Evolutionary conservation across 2,329 filamentous ascomycete genomes (phyloP), one percentile per base, ranked within the genome.

Genomic region (Orbilia ellipsospora): DNA sequence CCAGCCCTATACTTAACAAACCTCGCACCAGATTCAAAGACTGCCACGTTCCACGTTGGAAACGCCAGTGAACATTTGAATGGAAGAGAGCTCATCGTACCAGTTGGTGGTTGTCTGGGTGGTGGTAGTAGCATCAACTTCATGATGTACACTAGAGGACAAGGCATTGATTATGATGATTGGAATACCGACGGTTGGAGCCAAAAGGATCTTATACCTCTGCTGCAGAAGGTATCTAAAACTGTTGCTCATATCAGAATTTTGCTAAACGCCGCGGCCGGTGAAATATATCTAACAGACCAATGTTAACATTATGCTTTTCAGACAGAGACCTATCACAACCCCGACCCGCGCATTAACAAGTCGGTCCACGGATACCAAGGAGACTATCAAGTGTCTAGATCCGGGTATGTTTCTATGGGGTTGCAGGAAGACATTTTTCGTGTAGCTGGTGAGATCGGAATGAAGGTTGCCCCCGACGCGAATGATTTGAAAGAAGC

Each of bases 121-220:
- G 90, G 90, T 5, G 88, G 88, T 5, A 87, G 85, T 15, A 86
- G 86, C 0, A 83, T 90, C 56, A 89, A 89, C 77, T 87, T 86
- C 77, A 86, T 88, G 85, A 85, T 87, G 56, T 83, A 82, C 73
- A 80, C n/a, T 57, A 80, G 18, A 79, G 80, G 16, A 79, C 83
- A 86, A 77, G 80, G 82, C 6, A 81, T 81, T 4, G 85, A 87
- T 78, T 86, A 84, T 63, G 85, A 88, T 77, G 83, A 83, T 5
- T 88, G 86, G 86, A 83, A 86, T 6, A 84, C 83, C 0, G 81
- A 83, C 15, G 86, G 87, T 0, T 88, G 87, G 87, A 80, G 80
- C 15, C 82, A 84, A 4, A 82, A 87, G 8, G 86, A 87, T 4
- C 82, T 89, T 80, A 78, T 85, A 12, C 86, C 86, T 0, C 85